phyloP scores from a whole-genome alignment of 2,329 filamentous ascomycete genomes.

The Aspergillus brasiliensis region DNA sequence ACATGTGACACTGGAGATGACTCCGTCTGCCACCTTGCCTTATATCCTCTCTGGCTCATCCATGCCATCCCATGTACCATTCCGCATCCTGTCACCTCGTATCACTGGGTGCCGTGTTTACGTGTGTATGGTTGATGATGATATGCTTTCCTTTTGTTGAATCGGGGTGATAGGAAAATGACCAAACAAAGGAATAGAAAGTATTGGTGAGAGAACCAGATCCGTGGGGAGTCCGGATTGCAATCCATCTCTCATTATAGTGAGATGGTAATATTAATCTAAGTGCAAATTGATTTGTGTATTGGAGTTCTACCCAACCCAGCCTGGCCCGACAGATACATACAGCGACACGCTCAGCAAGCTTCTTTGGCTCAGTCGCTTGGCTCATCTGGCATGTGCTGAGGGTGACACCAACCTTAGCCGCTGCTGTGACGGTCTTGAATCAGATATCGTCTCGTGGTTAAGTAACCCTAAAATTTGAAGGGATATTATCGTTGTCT shows the following conservation, averaged over 20 bases:
- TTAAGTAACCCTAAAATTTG: not conserved
- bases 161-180: not conserved
- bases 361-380: not conserved
- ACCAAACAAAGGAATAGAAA: not conserved
- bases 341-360: not conserved
- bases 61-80: too few species aligned
- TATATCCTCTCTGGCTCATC: too few species aligned
- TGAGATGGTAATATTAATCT: not conserved
- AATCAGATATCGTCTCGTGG: not conserved
- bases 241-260: not conserved
- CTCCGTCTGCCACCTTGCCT: not conserved
- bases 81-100: too few species aligned
- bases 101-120: too few species aligned
- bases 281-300: not conserved
- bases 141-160: not conserved
- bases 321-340: not conserved
- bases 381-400: not conserved
- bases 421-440: not conserved
- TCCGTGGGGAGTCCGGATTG: not conserved
- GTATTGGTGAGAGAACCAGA: not conserved
- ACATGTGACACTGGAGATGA: not conserved
- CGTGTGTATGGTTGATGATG: too few species aligned
- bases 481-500: not conserved
- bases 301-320: not conserved
- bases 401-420: not conserved